Evolutionary conservation across 2,329 filamentous ascomycete species (phyloP).

Genomic region (Sporothrix sp.): DNA sequence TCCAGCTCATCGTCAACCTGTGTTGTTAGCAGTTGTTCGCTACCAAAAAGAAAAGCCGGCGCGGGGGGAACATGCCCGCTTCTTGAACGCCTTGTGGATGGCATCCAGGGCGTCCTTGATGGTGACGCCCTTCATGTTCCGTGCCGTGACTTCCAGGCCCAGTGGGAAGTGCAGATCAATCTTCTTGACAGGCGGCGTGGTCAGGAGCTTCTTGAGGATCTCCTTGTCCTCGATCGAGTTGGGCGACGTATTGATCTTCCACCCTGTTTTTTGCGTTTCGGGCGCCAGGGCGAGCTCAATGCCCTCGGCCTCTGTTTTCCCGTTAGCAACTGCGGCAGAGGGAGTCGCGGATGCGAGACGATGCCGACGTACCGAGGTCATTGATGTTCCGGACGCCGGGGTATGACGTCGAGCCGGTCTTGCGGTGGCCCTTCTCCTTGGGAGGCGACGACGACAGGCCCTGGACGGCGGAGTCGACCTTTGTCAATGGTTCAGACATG

Average conservation of each 20-base stretch:
- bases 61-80: conserved; percentile 57
- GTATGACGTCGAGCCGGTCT: conserved; percentile 48
- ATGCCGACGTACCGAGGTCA: conserved; percentile 60
- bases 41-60: not conserved
- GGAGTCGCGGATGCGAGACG: not conserved
- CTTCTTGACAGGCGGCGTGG: conserved; percentile 78
- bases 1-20: conserved; percentile 89
- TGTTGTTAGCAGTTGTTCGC: conserved; percentile 2
- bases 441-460: conserved; percentile 60
- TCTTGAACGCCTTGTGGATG: conserved; percentile 94
- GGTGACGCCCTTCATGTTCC: conserved; percentile 89
- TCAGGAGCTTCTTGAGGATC: conserved; percentile 70
- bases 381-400: conserved; percentile 72
- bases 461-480: conserved; percentile 86
- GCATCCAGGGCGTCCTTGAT: conserved; percentile 95
- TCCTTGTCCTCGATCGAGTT: conserved; percentile 71
- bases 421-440: conserved; percentile 48
- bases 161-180: conserved; percentile 89
- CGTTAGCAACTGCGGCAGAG: not conserved
- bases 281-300: conserved; percentile 63
- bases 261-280: conserved; percentile 81
- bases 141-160: conserved; percentile 76
- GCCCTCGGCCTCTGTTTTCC: conserved; percentile 55
- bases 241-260: conserved; percentile 90
- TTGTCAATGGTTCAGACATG: conserved; percentile 59